phyloP scores from a whole-genome alignment of 163 green algal species.

The Coccomyxa subellipsoidea region DNA sequence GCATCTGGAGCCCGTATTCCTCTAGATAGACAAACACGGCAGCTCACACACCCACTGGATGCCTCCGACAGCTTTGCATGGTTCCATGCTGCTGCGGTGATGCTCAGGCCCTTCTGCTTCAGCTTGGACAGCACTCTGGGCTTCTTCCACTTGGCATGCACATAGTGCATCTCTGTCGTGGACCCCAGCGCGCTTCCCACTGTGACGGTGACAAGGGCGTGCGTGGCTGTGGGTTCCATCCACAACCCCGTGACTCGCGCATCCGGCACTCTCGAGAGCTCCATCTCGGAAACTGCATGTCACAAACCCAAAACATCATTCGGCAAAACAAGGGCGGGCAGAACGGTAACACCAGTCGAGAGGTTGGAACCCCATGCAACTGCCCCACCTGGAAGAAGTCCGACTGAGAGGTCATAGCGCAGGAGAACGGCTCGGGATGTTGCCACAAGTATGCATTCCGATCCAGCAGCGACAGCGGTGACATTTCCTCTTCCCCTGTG shows the following conservation, averaged over 20 bases:
- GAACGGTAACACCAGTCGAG: neutral
- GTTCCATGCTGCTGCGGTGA: slow-evolving; percentile 70
- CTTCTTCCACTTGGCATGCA: slow-evolving; percentile 63
- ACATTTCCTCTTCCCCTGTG: slow-evolving; percentile 67
- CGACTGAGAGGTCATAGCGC: slow-evolving; percentile 59
- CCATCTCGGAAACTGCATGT: slow-evolving; percentile 56
- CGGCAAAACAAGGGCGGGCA: too few species aligned
- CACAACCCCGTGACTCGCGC: slow-evolving; percentile 46
- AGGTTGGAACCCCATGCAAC: neutral
- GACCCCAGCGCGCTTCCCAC: neutral
- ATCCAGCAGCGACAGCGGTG: slow-evolving; percentile 54
- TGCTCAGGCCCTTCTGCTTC: slow-evolving; percentile 30
- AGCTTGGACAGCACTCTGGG: slow-evolving; percentile 56
- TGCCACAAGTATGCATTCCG: slow-evolving; percentile 64
- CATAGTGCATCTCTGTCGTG: slow-evolving; percentile 56
- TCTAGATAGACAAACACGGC: too few species aligned
- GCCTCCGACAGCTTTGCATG: neutral
- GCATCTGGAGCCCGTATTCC: too few species aligned
- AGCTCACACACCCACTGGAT: slow-evolving; percentile 28
- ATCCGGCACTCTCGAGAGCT: slow-evolving; percentile 48
- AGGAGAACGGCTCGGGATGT: slow-evolving; percentile 73
- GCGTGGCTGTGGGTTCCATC: slow-evolving; percentile 54
- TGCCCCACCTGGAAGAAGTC: slow-evolving; percentile 19
- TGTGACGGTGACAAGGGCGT: slow-evolving; percentile 42
- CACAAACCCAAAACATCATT: neutral